phyloP scores from a whole-genome alignment of 768 basidiomycete genomes.

The Panus rudis region DNA sequence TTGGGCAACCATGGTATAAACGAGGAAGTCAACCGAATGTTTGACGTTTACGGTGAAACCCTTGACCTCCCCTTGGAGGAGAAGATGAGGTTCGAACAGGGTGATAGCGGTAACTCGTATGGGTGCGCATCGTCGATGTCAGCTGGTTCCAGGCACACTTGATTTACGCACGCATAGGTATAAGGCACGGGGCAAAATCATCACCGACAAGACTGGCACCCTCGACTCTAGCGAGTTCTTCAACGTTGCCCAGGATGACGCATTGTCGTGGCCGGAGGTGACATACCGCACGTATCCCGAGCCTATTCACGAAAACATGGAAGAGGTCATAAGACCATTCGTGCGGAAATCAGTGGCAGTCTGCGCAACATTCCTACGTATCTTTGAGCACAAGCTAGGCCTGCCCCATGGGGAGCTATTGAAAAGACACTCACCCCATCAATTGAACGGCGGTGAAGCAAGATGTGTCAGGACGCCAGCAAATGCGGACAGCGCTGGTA shows the following conservation, averaged over 20 bases:
- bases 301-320: constrained; percentile 44
- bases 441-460: constrained; percentile 51
- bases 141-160: not conserved
- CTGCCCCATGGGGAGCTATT: constrained; percentile 43
- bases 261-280: constrained; percentile 46
- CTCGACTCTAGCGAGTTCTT: constrained; percentile 56
- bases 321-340: constrained; percentile 44
- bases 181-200: constrained; percentile 57
- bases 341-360: constrained; percentile 50
- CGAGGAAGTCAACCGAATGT: constrained; percentile 42
- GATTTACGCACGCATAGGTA: constrained; percentile 30
- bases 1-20: constrained; percentile 52
- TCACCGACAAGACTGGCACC: constrained; percentile 52
- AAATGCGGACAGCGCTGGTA: constrained; percentile 22
- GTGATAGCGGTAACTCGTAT: constrained; percentile 36
- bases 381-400: constrained; percentile 52
- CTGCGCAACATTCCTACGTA: constrained; percentile 42
- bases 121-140: constrained; percentile 16
- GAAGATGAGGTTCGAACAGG: constrained; percentile 53
- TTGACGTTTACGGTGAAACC: constrained; percentile 46
- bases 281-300: constrained; percentile 52
- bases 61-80: constrained; percentile 49
- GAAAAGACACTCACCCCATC: constrained; percentile 35
- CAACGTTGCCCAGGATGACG: constrained; percentile 66
- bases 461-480: constrained; percentile 45